Percentiles rank a stretch among this genome's conserved stretches.
phyloP scores from a whole-genome alignment of 2,329 filamentous ascomycete genomes.

The Verticillium albo-atrum region DNA sequence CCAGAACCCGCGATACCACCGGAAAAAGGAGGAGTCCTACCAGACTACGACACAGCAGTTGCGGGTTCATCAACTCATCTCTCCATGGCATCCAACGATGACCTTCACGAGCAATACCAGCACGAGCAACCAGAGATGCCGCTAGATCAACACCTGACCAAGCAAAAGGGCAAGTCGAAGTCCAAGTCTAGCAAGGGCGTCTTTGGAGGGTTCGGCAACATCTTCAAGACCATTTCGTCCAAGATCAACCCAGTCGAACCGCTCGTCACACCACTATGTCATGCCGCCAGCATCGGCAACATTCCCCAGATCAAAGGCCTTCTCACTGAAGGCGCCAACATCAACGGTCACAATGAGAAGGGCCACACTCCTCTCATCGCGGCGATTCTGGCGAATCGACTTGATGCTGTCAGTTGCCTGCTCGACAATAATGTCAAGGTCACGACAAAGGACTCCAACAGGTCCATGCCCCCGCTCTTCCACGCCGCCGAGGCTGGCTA shows the following conservation, averaged over 20 bases:
- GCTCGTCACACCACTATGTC: conserved; percentile 28
- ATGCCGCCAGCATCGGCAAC: conserved; percentile 24
- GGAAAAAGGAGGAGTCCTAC: background rate
- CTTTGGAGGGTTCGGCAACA: background rate
- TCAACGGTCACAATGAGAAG: conserved; percentile 26
- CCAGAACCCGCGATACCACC: background rate
- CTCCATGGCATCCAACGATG: background rate
- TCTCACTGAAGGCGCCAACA: conserved; percentile 24
- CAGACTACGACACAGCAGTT: background rate
- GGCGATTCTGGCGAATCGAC: conserved; percentile 21
- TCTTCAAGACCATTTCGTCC: background rate
- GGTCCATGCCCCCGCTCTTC: conserved; percentile 24
- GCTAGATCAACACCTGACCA: background rate
- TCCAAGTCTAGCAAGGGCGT: background rate
- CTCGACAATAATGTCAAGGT: conserved; percentile 23
- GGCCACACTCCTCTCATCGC: conserved; percentile 25
- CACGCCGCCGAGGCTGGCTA: conserved; percentile 25
- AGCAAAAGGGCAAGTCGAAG: background rate
- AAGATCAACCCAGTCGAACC: conserved; percentile 16
- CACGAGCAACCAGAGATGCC: background rate
- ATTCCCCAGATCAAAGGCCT: conserved; percentile 23
- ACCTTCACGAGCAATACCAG: background rate
- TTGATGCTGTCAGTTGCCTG: conserved; percentile 24
- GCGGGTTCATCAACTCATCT: background rate
- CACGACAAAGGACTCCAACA: conserved; percentile 13